Evolutionary conservation across 2,329 filamentous ascomycete genomes (phyloP).

Genomic region (Trichoderma arundinaceum): DNA sequence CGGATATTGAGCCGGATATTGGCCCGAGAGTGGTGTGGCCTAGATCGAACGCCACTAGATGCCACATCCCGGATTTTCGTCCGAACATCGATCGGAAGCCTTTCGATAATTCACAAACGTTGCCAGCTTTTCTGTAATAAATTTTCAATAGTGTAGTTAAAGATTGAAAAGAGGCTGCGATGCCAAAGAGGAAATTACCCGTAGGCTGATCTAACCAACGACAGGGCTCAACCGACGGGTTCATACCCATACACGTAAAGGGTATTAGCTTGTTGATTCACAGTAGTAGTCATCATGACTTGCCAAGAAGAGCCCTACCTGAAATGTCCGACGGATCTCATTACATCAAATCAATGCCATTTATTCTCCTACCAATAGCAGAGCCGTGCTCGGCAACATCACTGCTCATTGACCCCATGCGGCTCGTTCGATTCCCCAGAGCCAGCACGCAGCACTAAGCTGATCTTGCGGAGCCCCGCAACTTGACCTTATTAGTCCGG

Average conservation of each 20-base stretch:
- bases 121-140: background rate
- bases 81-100: slow-evolving; percentile 13
- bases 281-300: background rate
- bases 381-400: background rate
- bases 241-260: background rate
- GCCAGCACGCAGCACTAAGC: slow-evolving; percentile 1
- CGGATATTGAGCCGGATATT: slow-evolving; percentile 29
- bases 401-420: background rate
- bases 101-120: background rate
- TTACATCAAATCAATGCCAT: background rate
- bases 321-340: slow-evolving; percentile 25
- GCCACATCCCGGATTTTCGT: slow-evolving; percentile 16
- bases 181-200: background rate
- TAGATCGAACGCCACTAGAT: slow-evolving; percentile 25
- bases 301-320: background rate
- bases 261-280: background rate
- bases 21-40: slow-evolving; percentile 8
- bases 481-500: slow-evolving; percentile 24
- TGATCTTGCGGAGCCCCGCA: slow-evolving; percentile 27
- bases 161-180: background rate
- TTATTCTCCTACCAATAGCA: background rate
- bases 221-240: background rate
- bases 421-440: slow-evolving; percentile 26
- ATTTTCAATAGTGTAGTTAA: background rate
- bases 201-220: slow-evolving; percentile 11